These are phyloP conservation scores for Saccharum hybrid DNA, from an alignment of 202 grass and related monocot species.

Conservation along the genomic window DNA sequence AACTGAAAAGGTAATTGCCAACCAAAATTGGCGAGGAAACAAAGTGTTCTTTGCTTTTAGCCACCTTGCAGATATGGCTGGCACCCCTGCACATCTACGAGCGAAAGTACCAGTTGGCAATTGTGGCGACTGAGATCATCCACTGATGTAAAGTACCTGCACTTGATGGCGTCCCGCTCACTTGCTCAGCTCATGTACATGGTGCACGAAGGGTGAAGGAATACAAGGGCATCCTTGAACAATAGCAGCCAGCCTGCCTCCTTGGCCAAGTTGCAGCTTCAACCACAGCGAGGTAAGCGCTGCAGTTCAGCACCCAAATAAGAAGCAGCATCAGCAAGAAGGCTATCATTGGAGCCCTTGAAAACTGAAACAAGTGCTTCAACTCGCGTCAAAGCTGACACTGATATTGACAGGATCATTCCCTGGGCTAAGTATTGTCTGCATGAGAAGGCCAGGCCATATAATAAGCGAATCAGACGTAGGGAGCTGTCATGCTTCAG, in stretches of 20 bases:
- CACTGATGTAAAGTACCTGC: slow-evolving; percentile 24
- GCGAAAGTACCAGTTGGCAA: background rate
- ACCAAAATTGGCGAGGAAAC: slow-evolving; percentile 47
- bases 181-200: slow-evolving; percentile 25
- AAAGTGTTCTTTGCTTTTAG: slow-evolving; percentile 7
- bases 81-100: slow-evolving; percentile 13
- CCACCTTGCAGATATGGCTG: slow-evolving; percentile 23
- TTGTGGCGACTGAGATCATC: slow-evolving; percentile 7
- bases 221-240: slow-evolving; percentile 21
- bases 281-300: slow-evolving; percentile 80
- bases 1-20: slow-evolving; percentile 48
- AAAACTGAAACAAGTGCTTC: slow-evolving; percentile 66
- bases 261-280: slow-evolving; percentile 43
- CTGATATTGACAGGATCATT: slow-evolving; percentile 89
- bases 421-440: slow-evolving; percentile 87
- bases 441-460: slow-evolving; percentile 77
- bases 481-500: slow-evolving; percentile 59
- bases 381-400: slow-evolving; percentile 68
- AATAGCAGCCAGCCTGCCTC: slow-evolving; percentile 13
- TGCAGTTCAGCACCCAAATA: slow-evolving; percentile 71
- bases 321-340: slow-evolving; percentile 63
- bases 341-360: slow-evolving; percentile 56
- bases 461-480: slow-evolving; percentile 70
- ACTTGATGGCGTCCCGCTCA: slow-evolving; percentile 19
- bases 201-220: slow-evolving; percentile 14